phyloP scores from a whole-genome alignment of 768 basidiomycete genomes.

The Neoboletus subvelutipes region DNA sequence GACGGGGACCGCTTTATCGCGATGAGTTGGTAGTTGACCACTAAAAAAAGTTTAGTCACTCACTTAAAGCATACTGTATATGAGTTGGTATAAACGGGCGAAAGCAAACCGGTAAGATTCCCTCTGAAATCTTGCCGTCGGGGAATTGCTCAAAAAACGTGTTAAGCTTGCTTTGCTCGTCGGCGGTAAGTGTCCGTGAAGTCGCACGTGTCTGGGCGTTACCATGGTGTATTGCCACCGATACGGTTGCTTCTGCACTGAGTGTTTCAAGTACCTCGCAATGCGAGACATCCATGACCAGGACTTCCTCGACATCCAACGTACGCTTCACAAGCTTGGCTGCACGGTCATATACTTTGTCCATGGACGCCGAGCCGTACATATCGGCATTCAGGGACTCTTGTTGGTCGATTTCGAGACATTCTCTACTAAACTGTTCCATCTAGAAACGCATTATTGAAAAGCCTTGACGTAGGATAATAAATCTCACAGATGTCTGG shows the following conservation, averaged over 20 bases:
- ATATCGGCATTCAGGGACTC: slow-evolving; percentile 28
- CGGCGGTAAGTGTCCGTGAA: slow-evolving; percentile 55
- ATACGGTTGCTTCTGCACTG: slow-evolving; percentile 56
- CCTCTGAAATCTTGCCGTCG: slow-evolving; percentile 86
- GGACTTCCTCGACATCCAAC: slow-evolving; percentile 87
- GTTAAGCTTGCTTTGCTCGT: slow-evolving; percentile 74
- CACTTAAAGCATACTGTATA: slow-evolving; percentile 87
- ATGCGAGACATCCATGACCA: slow-evolving; percentile 91
- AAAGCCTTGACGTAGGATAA: not conserved
- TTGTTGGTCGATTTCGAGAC: slow-evolving; percentile 78
- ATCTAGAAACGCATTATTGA: slow-evolving; percentile 47
- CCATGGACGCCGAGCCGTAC: slow-evolving; percentile 56
- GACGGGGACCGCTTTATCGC: slow-evolving; percentile 75
- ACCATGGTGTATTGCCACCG: slow-evolving; percentile 70
- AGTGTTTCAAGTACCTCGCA: slow-evolving; percentile 82
- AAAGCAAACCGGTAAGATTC: slow-evolving; percentile 80
- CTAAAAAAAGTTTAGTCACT: slow-evolving; percentile 28
- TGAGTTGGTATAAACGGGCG: slow-evolving; percentile 76
- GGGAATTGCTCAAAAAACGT: slow-evolving; percentile 78
- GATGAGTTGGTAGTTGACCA: slow-evolving; percentile 6
- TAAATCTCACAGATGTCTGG: slow-evolving; percentile 70
- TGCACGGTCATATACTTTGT: slow-evolving; percentile 87
- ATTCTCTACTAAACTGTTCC: slow-evolving; percentile 95
- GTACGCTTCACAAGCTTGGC: slow-evolving; percentile 87
- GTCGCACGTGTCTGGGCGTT: slow-evolving; percentile 53